Base-by-base conservation (phyloP, 169 alveolate species). In the Amoebophrya sp. region DNA sequence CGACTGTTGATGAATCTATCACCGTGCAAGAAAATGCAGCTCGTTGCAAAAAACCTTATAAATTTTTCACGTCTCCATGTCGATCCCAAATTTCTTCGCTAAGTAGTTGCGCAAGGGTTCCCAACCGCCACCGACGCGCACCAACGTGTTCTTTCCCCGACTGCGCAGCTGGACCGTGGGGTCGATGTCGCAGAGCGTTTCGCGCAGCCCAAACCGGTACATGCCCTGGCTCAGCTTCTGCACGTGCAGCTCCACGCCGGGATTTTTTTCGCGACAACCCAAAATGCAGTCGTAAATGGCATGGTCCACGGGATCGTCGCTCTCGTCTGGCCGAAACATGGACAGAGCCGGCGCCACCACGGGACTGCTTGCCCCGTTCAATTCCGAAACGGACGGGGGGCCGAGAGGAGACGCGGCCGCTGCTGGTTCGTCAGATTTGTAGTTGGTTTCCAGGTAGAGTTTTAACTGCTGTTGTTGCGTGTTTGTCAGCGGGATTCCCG, bases 111-210 rank as follows among this genome's bases (percentile, higher is more conserved):
- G 35, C 35, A 66, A 25, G 32, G 83, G 83, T 25, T 66, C 83
- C 83, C 83, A 66, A 25, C 83, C 83, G 38, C 83, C 83, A 25
- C 83, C 83, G 12, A 66, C 83, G 35, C 83, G 83, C 29, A 66
- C 83, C 29, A 66, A n/a, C 1, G 83, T 66, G 10, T 66, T 7
- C 83, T 25, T 7, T 12, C 83, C 83, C 32, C 83, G 83, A 25
- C 35, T 66, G 1, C 83, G 29, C 35, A 66, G 2, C 18, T 66
- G 83, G 35, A 66, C 83, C 29, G 18, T 25, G 12, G 83, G 83
- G 32, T 66, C 83, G 2, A 25, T 3, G 7, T 66, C 83, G 54
- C 23, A 41, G 23, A 41, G 54, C 29, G 29, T 66, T 66, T 66
- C 83, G 38, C 83, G 29, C 12, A 66, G 38, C 18, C 83, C 83